A percentile compares a stretch with the other conserved stretches of the same genome.
Conservation (phyloP, 305 asterid species). For the Withania somnifera region DNA sequence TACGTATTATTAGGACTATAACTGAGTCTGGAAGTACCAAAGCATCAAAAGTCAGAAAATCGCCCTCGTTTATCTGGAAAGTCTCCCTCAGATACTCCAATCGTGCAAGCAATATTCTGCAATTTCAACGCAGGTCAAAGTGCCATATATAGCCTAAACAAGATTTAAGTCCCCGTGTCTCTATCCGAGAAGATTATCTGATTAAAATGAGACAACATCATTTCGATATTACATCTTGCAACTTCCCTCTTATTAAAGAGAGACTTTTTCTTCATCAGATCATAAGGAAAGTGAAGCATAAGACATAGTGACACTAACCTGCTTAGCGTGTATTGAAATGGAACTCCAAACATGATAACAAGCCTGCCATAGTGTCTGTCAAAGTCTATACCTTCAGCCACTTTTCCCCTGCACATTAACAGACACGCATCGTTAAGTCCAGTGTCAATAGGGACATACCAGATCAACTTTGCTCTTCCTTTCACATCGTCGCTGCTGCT, state of each 20-base stretch:
- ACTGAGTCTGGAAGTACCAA: constrained; percentile 41
- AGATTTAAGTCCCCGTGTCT: not conserved
- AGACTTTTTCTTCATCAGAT: not conserved
- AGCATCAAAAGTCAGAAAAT: constrained; percentile 91
- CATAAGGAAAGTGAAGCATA: not conserved
- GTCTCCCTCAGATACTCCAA: constrained; percentile 89
- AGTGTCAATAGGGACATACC: not conserved
- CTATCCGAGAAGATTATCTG: not conserved
- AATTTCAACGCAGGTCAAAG: constrained; percentile 6
- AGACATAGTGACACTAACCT: constrained; percentile 33
- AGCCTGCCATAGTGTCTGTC: constrained; percentile 98
- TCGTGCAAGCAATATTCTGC: constrained; percentile 88
- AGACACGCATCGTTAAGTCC: not conserved
- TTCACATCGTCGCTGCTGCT: not conserved
- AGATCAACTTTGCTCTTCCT: not conserved
- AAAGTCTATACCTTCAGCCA: constrained; percentile 97
- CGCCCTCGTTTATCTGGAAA: constrained; percentile 95
- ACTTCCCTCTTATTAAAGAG: not conserved
- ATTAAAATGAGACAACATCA: not conserved
- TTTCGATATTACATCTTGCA: not conserved
- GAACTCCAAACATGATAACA: constrained; percentile 95
- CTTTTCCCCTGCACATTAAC: constrained; percentile 74
- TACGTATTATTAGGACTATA: not conserved
- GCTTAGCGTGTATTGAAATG: constrained; percentile 92
- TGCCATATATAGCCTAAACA: not conserved